Evolutionary conservation across 495 filamentous ascomycete species (phyloP).

Genomic region (Penicillium cataractarum): DNA sequence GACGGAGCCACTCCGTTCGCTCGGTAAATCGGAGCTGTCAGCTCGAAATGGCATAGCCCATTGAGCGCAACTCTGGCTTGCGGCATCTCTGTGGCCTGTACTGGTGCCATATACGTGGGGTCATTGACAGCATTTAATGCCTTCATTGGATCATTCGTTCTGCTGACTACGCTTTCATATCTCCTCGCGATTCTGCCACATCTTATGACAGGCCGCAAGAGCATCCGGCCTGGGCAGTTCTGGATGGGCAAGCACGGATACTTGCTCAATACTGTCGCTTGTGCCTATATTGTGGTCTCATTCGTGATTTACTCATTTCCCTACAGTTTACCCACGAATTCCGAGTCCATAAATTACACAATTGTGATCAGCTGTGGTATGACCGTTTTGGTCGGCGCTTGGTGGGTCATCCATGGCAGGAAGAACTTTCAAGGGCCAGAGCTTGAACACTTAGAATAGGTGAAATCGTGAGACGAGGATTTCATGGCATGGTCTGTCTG

Average conservation of each 20-base stretch:
- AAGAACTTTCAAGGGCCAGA: background rate
- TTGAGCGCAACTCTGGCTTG: conserved; percentile 2
- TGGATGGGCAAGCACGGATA: conserved; percentile 1
- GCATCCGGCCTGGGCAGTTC: background rate
- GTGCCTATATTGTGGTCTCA: conserved; percentile 1
- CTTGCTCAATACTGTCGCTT: background rate
- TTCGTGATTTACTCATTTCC: conserved; percentile 8
- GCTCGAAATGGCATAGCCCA: background rate
- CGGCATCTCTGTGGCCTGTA: background rate
- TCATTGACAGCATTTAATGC: conserved; percentile 4
- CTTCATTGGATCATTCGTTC: conserved; percentile 1
- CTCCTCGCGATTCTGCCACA: conserved; percentile 4
- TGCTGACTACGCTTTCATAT: conserved; percentile 1
- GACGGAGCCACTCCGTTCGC: conserved; percentile 5
- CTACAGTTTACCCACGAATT: background rate
- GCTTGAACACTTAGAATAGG: background rate
- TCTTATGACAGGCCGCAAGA: conserved; percentile 1
- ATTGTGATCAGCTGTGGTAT: conserved; percentile 2
- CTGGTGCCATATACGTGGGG: conserved; percentile 1
- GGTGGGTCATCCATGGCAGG: conserved; percentile 1
- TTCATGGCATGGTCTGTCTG: too few relatives aligned
- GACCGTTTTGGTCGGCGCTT: background rate
- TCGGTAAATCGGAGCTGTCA: background rate
- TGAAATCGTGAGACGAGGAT: background rate
- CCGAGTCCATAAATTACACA: conserved; percentile 4